These are phyloP conservation scores for Apiospora pterosperma DNA, from an alignment of 2,329 filamentous ascomycete species.

Conservation along the genomic window DNA sequence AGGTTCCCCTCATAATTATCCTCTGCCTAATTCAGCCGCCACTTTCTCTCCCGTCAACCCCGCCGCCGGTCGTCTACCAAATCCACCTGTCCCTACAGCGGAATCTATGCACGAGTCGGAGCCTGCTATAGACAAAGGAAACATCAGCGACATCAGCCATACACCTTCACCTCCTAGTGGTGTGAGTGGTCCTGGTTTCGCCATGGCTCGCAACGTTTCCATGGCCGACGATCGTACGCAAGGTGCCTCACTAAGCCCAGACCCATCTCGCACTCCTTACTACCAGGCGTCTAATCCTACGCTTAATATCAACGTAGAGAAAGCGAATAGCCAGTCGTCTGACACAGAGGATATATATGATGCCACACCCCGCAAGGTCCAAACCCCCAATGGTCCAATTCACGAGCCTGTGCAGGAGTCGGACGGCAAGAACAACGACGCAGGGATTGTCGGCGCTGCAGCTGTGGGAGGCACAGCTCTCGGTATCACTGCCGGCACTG, in stretches of 20 bases:
- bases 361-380: slow-evolving; percentile 21
- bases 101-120: background rate
- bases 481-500: slow-evolving; percentile 5
- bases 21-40: slow-evolving; percentile 7
- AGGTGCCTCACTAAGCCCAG: background rate
- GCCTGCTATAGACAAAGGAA: background rate
- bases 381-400: background rate
- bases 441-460: slow-evolving; percentile 5
- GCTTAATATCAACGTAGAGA: slow-evolving; percentile 23
- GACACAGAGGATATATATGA: slow-evolving; percentile 27
- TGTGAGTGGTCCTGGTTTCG: slow-evolving; percentile 13
- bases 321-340: slow-evolving; percentile 17
- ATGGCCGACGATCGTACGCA: slow-evolving; percentile 17
- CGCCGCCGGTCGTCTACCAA: slow-evolving; percentile 6
- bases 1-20: slow-evolving; percentile 9
- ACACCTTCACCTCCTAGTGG: slow-evolving; percentile 7
- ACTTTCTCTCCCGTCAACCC: slow-evolving; percentile 10
- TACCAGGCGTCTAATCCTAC: slow-evolving; percentile 22
- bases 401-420: background rate
- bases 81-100: background rate
- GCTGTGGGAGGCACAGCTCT: slow-evolving; percentile 6
- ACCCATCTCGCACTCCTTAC: slow-evolving; percentile 9
- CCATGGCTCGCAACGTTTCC: background rate
- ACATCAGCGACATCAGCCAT: slow-evolving; percentile 7
- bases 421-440: background rate